Evolutionary conservation across 768 basidiomycete species (phyloP), one percentile per base, ranked within the genome.

Genomic region (Macrolepiota albuminosa): DNA sequence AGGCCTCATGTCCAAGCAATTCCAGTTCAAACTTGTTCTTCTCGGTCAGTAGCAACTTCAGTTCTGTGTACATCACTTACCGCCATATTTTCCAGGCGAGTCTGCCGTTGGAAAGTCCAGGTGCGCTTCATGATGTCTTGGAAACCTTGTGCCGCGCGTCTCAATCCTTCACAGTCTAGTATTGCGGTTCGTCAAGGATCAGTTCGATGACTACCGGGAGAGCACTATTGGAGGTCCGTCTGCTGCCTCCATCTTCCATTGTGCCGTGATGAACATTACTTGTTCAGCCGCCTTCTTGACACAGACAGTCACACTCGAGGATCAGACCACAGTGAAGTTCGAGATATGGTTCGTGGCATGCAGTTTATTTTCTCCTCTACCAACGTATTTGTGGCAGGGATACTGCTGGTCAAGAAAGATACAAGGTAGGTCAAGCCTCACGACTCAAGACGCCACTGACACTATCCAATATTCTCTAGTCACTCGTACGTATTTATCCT

Each of bases 61-160:
- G 37, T 16, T 39, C 26, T n/a, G 26, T 14, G 45, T 48, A 42
- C 29, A 57, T 63, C 66, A 39, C 70, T 63, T 11, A 56, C 58
- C 29, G 36, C n/a, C 16, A 33, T 14, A 50, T 60, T 61, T 29
- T 48, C 31, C 69, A 97, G 95, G 95, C 68, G 95, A 98, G 79
- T 95, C 92, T 43, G 96, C 97, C 47, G 97, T 99, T 53, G 97
- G 97, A 55, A 99, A 99, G 81, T 93, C 90, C 61, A 93, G 91
- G 92, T 92, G 74, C 57, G 70, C 63, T 33, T 54, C 59, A 63
- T 63, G 56, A 62, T 60, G 62, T 62, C 69, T 66, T 66, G 65
- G 58, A 60, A 63, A 51, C 50, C 63, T 66, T 59, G 48, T 65
- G 58, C 55, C 57, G 21, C n/a, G 14, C 16, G 65, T 54, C 70